Percentiles rank a stretch among this genome's conserved stretches.
These are phyloP conservation scores for Ganoderma resinaceum DNA, from an alignment of 1,284 basidiomycete genomes.

Conservation along the genomic window DNA sequence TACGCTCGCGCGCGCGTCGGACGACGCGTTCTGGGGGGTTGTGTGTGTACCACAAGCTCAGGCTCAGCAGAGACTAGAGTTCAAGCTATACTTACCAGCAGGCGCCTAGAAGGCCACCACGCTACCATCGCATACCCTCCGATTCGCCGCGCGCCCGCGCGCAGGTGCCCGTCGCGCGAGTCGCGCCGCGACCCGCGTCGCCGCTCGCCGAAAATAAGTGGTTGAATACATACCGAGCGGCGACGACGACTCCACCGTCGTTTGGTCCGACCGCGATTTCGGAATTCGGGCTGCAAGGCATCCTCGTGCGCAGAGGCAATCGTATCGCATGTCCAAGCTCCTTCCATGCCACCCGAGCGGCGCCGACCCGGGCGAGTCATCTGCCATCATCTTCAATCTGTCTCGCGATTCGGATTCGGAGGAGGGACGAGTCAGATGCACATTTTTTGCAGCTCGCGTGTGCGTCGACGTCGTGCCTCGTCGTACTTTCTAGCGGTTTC, in stretches of 20 bases:
- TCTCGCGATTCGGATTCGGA: background rate
- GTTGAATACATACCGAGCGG: background rate
- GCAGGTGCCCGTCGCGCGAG: background rate
- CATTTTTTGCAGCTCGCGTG: background rate
- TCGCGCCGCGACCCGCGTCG: no score
- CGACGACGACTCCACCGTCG: background rate
- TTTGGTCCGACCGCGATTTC: conserved; percentile 2
- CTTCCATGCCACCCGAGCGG: conserved; percentile 7
- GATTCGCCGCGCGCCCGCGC: conserved; percentile 7
- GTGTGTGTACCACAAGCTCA: background rate
- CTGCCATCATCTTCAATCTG: background rate
- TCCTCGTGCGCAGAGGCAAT: background rate
- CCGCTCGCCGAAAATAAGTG: background rate
- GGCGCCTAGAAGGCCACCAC: background rate
- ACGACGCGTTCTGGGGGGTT: background rate
- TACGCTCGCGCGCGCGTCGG: background rate
- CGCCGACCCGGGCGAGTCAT: background rate
- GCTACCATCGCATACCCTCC: conserved; percentile 1
- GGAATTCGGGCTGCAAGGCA: conserved; percentile 2
- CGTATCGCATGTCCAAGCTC: background rate
- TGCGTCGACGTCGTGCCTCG: background rate
- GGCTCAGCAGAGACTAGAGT: background rate
- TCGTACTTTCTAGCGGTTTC: background rate
- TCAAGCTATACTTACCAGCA: no score
- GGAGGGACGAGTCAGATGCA: background rate